Percentiles rank a stretch among this genome's conserved stretches.
Evolutionary conservation across 2,329 filamentous ascomycete genomes (phyloP).

Genomic region (Fusarium nelsonii): DNA sequence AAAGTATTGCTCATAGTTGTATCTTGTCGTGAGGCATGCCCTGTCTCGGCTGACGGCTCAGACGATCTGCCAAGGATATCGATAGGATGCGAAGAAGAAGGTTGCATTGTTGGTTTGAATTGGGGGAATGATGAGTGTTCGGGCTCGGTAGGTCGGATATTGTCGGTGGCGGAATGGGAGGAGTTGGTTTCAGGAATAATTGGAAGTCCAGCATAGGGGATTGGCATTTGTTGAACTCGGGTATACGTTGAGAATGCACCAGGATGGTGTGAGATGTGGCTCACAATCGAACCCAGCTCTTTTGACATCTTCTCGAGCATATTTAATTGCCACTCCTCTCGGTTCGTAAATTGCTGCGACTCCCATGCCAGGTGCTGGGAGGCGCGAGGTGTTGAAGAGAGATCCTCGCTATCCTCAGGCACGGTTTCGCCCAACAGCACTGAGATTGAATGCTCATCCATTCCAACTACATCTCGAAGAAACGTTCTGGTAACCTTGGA

Average conservation of each 20-base stretch:
- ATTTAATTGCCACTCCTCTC: constrained; percentile 76
- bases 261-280: constrained; percentile 83
- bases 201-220: constrained; percentile 84
- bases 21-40: constrained; percentile 42
- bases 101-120: constrained; percentile 63
- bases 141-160: constrained; percentile 39
- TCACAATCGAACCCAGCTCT: constrained; percentile 86
- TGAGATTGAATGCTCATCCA: constrained; percentile 86
- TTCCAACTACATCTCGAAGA: constrained; percentile 88
- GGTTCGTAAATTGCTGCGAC: constrained; percentile 49
- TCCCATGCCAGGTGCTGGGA: constrained; percentile 52
- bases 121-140: constrained; percentile 51
- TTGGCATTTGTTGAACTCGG: constrained; percentile 70
- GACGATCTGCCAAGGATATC: constrained; percentile 52
- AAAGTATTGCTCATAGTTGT: constrained; percentile 55
- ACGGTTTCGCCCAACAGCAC: constrained; percentile 88
- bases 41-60: constrained; percentile 39
- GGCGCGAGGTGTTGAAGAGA: constrained; percentile 62
- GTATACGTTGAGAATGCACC: constrained; percentile 89
- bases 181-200: constrained; percentile 67
- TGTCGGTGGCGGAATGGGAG: constrained; percentile 49
- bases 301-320: constrained; percentile 86
- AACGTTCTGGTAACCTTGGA: constrained; percentile 85
- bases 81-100: constrained; percentile 53
- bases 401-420: constrained; percentile 63